Evolutionary conservation across 2,329 filamentous ascomycete genomes (phyloP).

Genomic region (Phialophora verrucosa): DNA sequence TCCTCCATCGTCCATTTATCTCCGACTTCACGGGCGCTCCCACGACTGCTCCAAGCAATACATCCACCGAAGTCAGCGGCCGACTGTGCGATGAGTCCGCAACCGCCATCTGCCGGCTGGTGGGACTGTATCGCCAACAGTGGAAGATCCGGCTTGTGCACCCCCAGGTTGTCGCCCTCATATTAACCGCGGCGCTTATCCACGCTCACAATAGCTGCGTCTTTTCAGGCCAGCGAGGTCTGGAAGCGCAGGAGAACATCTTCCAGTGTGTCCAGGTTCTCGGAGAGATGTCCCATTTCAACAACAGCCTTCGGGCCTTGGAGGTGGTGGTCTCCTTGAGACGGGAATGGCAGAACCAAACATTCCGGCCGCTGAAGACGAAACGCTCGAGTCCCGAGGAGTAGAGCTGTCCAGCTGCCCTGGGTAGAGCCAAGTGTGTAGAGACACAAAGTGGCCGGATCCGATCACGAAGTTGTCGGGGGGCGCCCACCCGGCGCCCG

Average conservation of each 20-base stretch:
- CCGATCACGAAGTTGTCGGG: no score
- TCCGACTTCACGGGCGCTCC: not conserved
- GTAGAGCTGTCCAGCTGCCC: no score
- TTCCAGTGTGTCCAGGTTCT: constrained; percentile 28
- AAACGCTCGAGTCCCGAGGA: no score
- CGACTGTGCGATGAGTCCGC: constrained; percentile 14
- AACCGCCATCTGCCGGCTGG: constrained; percentile 5
- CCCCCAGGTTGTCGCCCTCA: constrained; percentile 6
- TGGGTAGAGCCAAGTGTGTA: no score
- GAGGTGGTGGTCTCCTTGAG: constrained; percentile 6
- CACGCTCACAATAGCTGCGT: constrained; percentile 12
- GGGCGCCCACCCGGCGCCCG: no score
- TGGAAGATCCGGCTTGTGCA: constrained; percentile 9
- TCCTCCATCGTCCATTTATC: constrained; percentile 11
- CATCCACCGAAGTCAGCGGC: not conserved
- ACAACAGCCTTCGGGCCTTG: constrained; percentile 3
- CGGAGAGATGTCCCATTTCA: constrained; percentile 24
- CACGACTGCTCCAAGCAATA: not conserved
- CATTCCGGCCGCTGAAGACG: no score
- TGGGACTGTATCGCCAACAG: constrained; percentile 12
- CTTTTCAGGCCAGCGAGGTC: constrained; percentile 38
- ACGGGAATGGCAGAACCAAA: constrained; percentile 8
- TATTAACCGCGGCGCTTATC: constrained; percentile 17
- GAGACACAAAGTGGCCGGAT: no score
- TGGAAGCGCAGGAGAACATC: constrained; percentile 51